Percentiles rank a stretch among this genome's conserved stretches.
Conservation (phyloP, 768 basidiomycete species). For the Boletus bicolor region DNA sequence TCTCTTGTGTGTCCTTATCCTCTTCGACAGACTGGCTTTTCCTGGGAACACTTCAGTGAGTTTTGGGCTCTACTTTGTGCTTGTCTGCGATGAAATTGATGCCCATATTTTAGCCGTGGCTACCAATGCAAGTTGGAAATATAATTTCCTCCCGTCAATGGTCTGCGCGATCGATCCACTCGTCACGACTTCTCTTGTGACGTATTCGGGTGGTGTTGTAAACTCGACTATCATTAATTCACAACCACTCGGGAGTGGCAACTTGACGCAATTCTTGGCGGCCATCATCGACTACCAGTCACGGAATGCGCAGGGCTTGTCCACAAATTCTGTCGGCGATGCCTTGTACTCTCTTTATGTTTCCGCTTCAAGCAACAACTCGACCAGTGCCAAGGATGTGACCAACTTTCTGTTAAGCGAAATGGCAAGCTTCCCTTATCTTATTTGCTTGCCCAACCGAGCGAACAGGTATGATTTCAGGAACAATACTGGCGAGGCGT, state of each 20-base stretch:
- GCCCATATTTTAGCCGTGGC: not conserved
- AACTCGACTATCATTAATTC: not conserved
- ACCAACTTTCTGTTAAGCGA: not conserved
- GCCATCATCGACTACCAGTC: slow-evolving; percentile 4
- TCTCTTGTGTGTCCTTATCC: slow-evolving; percentile 5
- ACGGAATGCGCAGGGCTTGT: slow-evolving; percentile 11
- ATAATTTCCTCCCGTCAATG: slow-evolving; percentile 9
- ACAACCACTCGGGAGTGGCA: not conserved
- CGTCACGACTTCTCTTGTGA: slow-evolving; percentile 13
- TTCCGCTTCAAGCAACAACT: not conserved
- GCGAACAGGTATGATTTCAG: not conserved
- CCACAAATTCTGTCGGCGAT: slow-evolving; percentile 17
- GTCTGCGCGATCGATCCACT: slow-evolving; percentile 9
- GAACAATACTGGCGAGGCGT: slow-evolving; percentile 17
- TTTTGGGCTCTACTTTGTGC: not conserved
- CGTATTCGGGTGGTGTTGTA: slow-evolving; percentile 3
- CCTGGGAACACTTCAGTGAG: slow-evolving; percentile 2
- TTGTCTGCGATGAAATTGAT: no score
- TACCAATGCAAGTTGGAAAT: slow-evolving; percentile 9
- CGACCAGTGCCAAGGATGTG: not conserved
- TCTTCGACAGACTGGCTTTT: not conserved
- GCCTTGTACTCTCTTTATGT: slow-evolving; percentile 13
- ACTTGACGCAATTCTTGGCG: slow-evolving; percentile 15
- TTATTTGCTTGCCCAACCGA: no score
- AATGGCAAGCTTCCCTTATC: not conserved